A percentile compares a stretch with the other conserved stretches of the same genome.
Conservation (phyloP, 257 asterid species). For the Perilla frutescens region DNA sequence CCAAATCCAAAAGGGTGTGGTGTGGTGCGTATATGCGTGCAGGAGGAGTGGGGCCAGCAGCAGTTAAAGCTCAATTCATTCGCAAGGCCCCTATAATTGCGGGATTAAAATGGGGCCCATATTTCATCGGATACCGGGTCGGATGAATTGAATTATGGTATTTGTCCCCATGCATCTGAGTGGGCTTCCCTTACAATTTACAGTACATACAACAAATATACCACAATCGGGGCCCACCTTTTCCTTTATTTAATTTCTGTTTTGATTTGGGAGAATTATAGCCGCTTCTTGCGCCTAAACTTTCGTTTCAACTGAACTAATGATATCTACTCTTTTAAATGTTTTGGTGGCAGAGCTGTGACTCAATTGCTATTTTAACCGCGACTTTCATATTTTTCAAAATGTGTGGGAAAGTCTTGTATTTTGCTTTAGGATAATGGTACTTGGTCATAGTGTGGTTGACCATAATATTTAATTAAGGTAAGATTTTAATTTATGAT, state of each 20-base stretch:
- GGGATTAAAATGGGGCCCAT: slow-evolving; percentile 44
- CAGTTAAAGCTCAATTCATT: slow-evolving; percentile 27
- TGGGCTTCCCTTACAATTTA: slow-evolving; percentile 39
- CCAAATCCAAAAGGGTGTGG: slow-evolving; percentile 32
- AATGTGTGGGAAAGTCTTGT: no score
- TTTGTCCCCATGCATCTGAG: slow-evolving; percentile 36
- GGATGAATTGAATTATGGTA: slow-evolving; percentile 19
- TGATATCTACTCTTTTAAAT: background rate
- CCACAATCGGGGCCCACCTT: slow-evolving; percentile 26
- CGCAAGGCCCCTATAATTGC: slow-evolving; percentile 42
- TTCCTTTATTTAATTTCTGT: background rate
- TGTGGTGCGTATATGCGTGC: background rate
- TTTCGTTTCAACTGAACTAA: no score
- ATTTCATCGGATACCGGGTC: slow-evolving; percentile 43
- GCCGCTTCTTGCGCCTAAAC: slow-evolving; percentile 64
- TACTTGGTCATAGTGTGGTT: no score
- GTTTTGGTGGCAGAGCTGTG: background rate
- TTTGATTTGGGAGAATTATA: slow-evolving; percentile 35
- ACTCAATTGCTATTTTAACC: background rate
- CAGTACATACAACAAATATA: slow-evolving; percentile 17
- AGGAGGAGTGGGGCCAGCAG: slow-evolving; percentile 33
- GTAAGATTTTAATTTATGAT: no score
- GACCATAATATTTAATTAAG: no score
- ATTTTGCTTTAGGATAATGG: no score
- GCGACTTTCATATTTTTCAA: no score